Percentiles rank a stretch among this genome's conserved stretches.
These are phyloP conservation scores for Wickerhamomyces subpelliculosus DNA, from an alignment of 805 yeast species.

Conservation along the genomic window DNA sequence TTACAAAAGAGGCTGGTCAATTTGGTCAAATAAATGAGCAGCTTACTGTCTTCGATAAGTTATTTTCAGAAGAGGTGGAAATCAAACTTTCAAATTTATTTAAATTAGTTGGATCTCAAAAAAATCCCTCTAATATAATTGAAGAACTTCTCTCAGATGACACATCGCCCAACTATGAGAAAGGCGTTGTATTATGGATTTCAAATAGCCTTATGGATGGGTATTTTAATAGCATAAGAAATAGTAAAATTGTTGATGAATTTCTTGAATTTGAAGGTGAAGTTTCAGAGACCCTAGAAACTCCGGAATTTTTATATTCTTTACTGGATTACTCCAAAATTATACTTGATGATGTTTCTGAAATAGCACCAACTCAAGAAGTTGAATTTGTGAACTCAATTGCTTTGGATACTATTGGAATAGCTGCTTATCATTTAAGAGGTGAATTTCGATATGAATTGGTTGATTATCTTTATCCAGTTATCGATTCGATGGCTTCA, in stretches of 20 bases:
- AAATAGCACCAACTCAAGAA: constrained; percentile 5
- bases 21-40: constrained; percentile 4
- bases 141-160: constrained; percentile 17
- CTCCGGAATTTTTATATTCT: constrained; percentile 22
- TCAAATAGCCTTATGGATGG: constrained; percentile 26
- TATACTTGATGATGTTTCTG: constrained; percentile 30
- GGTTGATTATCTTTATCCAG: constrained; percentile 64
- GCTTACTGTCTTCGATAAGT: constrained; percentile 17
- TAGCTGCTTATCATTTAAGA: constrained; percentile 21
- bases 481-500: constrained; percentile 67
- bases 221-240: constrained; percentile 6
- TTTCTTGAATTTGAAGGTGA: constrained; percentile 25
- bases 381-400: constrained; percentile 21
- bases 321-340: constrained; percentile 35
- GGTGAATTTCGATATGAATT: constrained; percentile 38
- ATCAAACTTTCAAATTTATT: constrained; percentile 11
- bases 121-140: constrained; percentile 12
- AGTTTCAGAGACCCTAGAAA: constrained; percentile 9
- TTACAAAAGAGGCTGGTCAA: constrained; percentile 10
- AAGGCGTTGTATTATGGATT: constrained; percentile 32
- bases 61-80: constrained; percentile 18
- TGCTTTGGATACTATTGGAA: constrained; percentile 38
- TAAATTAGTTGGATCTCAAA: constrained; percentile 14
- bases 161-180: constrained; percentile 9
- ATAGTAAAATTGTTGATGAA: constrained; percentile 15